phyloP scores from a whole-genome alignment of 768 basidiomycete genomes.

The Pilatotrama ljubarskyi region DNA sequence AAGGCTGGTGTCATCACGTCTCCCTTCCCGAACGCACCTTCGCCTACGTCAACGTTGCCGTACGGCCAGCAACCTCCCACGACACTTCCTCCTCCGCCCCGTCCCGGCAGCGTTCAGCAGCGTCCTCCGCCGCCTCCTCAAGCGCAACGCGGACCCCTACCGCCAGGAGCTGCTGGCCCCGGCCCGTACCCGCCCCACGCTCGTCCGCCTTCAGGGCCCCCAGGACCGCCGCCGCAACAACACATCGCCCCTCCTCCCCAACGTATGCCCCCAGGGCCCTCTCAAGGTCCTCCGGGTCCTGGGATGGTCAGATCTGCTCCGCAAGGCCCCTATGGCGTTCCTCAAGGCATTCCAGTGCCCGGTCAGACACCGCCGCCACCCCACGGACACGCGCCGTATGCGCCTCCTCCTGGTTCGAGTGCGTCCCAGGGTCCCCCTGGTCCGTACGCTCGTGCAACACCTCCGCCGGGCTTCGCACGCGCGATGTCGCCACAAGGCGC shows the following conservation, averaged over 20 bases:
- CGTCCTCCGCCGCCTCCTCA: constrained; percentile 45
- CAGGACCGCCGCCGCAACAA: constrained; percentile 28
- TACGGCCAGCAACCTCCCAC: constrained; percentile 24
- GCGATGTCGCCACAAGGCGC: constrained; percentile 33
- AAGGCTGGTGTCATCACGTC: constrained; percentile 79
- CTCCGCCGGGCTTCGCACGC: constrained; percentile 40
- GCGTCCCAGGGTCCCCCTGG: constrained; percentile 38
- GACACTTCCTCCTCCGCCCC: constrained; percentile 51
- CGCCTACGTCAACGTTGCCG: constrained; percentile 21
- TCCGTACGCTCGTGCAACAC: constrained; percentile 39
- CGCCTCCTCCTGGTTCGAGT: constrained; percentile 35
- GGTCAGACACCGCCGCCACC: constrained; percentile 40
- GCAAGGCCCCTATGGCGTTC: constrained; percentile 51
- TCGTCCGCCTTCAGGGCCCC: constrained; percentile 34
- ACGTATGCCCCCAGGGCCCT: constrained; percentile 32
- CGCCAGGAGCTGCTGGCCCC: constrained; percentile 27
- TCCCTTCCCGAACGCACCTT: constrained; percentile 76
- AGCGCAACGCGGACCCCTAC: constrained; percentile 34
- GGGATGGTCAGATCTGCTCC: constrained; percentile 38
- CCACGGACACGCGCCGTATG: constrained; percentile 20
- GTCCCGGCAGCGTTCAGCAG: constrained; percentile 60
- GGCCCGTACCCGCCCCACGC: constrained; percentile 37
- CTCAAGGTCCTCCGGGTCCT: constrained; percentile 35
- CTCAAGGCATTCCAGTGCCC: constrained; percentile 43
- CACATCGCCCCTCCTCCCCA: constrained; percentile 39